Percentiles rank a stretch among this genome's conserved stretches.
These are phyloP conservation scores for Lactarius indigo DNA, from an alignment of 768 basidiomycete genomes.

Conservation along the genomic window DNA sequence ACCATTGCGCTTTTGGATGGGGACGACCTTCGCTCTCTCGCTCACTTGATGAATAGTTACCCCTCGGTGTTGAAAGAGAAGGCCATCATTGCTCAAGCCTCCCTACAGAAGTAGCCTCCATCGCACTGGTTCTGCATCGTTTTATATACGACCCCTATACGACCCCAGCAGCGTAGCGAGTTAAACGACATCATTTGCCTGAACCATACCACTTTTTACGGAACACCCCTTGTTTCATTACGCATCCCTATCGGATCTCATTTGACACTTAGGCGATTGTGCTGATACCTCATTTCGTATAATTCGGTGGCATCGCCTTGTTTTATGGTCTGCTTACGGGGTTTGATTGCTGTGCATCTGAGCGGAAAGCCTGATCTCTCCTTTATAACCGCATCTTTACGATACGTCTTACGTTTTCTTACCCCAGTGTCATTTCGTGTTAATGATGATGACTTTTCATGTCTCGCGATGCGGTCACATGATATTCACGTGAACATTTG, in stretches of 20 bases:
- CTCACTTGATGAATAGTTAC: conserved; percentile 86
- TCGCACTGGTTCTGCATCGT: background rate
- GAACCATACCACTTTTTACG: conserved; percentile 2
- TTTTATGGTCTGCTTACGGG: background rate
- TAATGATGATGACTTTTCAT: background rate
- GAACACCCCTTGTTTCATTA: conserved; percentile 7
- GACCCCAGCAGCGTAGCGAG: background rate
- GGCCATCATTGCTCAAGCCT: conserved; percentile 14
- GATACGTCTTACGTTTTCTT: conserved; percentile 12
- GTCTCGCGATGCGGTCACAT: conserved; percentile 17
- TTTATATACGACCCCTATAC: background rate
- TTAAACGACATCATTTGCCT: background rate
- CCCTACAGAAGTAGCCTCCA: conserved; percentile 14
- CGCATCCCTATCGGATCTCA: conserved; percentile 12
- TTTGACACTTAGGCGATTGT: conserved; percentile 5
- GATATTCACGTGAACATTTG: conserved; percentile 14
- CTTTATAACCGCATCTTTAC: conserved; percentile 20
- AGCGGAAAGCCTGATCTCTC: conserved; percentile 16
- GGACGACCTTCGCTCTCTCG: conserved; percentile 79
- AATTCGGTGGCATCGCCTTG: conserved; percentile 10
- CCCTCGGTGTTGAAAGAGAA: conserved; percentile 72
- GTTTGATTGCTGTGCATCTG: conserved; percentile 15
- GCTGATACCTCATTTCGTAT: conserved; percentile 22
- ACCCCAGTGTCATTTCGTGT: background rate
- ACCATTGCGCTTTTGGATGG: conserved; percentile 81